Base-by-base conservation (phyloP, 352 stramenopile genomes). In the Peronosclerospora sorghi region DNA sequence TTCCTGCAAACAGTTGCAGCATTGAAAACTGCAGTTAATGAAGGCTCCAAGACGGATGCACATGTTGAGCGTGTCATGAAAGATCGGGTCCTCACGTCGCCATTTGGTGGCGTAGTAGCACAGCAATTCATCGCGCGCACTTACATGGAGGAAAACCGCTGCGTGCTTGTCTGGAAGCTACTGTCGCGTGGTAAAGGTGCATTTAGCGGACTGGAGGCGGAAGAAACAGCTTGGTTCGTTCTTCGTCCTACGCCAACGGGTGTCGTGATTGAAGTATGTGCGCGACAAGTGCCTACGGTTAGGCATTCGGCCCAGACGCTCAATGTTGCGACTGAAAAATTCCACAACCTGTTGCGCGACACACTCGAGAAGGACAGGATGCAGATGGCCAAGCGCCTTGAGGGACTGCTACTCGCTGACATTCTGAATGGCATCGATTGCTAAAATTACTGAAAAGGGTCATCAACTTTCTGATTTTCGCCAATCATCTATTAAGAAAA, bases 131-230 rank as follows among this genome's bases (percentile, higher is more conserved):
- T 76, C 12, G 66, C 65, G 42, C 54, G 55, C 0, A 36, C 38
- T 23, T 83, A 75, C 28, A 53, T 51, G 4, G 59, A 78, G 21
- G 15, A 32, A 0, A 45, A 69, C 9, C 62, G 70, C 7, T 46
- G 70, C 32, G 56, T 77, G 41, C 28, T 79, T 1, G 67, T 79
- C 15, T 83, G 67, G 70, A 68, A 64, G n/a, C 52, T 59, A 9
- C 53, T 61, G 3, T 64, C 53, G 0, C 52, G 76, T 18, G 61
- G 64, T 6, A 52, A 62, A 27, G 44, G 57, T 8, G 32, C 18
- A 9, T 56, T 63, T 10, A 53, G 10, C 0, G 51, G 46, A 10
- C 32, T 65, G n/a, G 32, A 59, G n/a, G 17, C 51, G 0, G 56
- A 65, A n/a, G 51, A 61, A 44, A 57, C 45, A 2, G 45, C 34